Base-by-base conservation (phyloP, 148 eudicot species). In the Dianthus caryophyllus region DNA sequence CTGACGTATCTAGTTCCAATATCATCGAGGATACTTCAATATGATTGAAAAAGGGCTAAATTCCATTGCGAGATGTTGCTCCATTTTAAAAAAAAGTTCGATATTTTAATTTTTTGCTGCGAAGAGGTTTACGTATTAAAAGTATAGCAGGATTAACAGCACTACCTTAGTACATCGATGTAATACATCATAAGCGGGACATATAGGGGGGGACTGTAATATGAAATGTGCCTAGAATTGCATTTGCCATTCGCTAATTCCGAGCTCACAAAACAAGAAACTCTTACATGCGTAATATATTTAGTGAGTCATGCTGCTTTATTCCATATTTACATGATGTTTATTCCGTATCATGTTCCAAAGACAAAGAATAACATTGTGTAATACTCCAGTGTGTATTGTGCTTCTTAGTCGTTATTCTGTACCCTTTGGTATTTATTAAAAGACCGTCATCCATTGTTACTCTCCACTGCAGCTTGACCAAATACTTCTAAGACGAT, bases 401-500 rank as follows among this genome's bases (percentile, higher is more conserved):
- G 44, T 41, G 3, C 44, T 9, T 8, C 58, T 53, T 53, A 24
- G 24, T 53, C 29, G 12, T 22, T 17, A 26, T 61, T 64, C 30
- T 48, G 0, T 53, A 44, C 43, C 26, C 38, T 31, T 12, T 29
- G 51, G 13, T 41, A 41, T 41, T 9, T 41, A 14, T 14, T 30
- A 18, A n/a, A 43, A 60, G 13, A 58, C 18, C 41, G 48, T 48
- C 20, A 9, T 26, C 0, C 33, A 0, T 54, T 26, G 39, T 68
- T 73, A 54, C 61, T 73, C 31, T 41, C 64, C 6, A 50, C 30
- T 71, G 73, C 71, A 91, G 96, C 85, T 91, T 71, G 96, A 91
- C 65, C 64, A 84, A 26, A 77, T 73, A 76, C 82, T 91, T 79
- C 67, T 88, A 70, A 81, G 78, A 78, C 83, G 76, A 68, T 91